Conservation (phyloP, 139 green algal species). For the Coelastrella sp. region DNA sequence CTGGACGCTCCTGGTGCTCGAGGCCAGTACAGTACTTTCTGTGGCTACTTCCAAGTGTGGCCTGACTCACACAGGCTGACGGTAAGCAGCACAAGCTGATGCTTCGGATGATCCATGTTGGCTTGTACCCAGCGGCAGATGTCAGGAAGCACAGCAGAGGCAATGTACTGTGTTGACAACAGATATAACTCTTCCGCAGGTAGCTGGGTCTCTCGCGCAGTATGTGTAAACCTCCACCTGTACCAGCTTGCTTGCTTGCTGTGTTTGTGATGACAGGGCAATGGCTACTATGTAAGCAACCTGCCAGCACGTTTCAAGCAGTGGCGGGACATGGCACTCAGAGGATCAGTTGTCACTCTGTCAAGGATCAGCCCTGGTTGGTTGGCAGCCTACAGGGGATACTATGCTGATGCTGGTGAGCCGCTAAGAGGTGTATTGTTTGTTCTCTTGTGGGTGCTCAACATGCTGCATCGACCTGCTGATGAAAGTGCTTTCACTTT, state of each 20-base stretch:
- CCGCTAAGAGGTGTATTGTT: neutral
- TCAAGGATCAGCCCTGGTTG: conserved; percentile 18
- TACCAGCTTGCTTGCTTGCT: too few species aligned
- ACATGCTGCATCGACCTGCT: too few species aligned
- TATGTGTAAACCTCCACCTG: too few species aligned
- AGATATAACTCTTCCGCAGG: too few species aligned
- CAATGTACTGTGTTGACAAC: too few species aligned
- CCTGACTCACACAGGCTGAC: conserved; percentile 31
- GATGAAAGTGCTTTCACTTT: too few species aligned
- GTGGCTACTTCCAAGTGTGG: conserved; percentile 44
- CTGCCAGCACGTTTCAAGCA: conserved; percentile 29
- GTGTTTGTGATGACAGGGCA: neutral
- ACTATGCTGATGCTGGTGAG: conserved; percentile 33
- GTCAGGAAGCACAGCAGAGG: too few species aligned
- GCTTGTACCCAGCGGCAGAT: too few species aligned
- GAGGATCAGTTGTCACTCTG: neutral
- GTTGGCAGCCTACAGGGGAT: conserved; percentile 32
- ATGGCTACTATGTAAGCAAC: conserved; percentile 34
- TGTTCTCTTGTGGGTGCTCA: neutral
- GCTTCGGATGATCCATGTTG: too few species aligned
- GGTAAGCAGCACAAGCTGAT: neutral
- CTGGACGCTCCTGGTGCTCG: conserved; percentile 26
- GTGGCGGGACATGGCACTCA: conserved; percentile 8
- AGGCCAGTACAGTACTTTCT: conserved; percentile 30
- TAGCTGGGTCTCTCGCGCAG: too few species aligned